Base-by-base conservation (phyloP, 306 rosid genomes). In the Quercus glauca region DNA sequence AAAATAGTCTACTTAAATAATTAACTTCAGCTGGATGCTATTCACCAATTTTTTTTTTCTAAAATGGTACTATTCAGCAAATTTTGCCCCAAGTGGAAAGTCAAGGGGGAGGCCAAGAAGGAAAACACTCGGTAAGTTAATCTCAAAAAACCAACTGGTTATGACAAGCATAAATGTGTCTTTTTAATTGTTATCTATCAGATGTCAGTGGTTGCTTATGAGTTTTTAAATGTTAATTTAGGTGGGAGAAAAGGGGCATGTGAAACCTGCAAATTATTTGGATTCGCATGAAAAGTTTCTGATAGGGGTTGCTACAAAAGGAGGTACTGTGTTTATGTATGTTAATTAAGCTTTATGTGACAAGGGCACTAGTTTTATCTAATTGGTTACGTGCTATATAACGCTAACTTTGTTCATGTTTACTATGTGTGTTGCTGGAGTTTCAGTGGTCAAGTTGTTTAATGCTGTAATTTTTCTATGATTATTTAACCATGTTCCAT, bases 241-340 rank as follows among this genome's bases (percentile, higher is more conserved):
- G 99, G 31, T 93, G 55, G 95, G 84, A 69, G 98, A 93, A 79
- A 90, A 89, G 85, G 99, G 99, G 37, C 98, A 96, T 82, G 91
- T 87, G 75, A 89, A 75, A 78, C 99, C 96, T 63, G 94, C 81
- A 37, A 83, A 73, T 9, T 89, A 80, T 80, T 81, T 94, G 89
- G 91, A 89, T 28, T 55, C 87, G 0, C 92, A 88, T 21, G 98
- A 91, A 49, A 93, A 88, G 85, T 91, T 96, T 85, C 87, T 96
- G 4, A 76, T 87, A 5, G 90, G 93, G 65, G 86, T 96, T 83
- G 96, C 99, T 41, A 93, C 99, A 12, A 93, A 92, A 90, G 99
- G 98, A 89, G 99, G 98, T 96, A 82, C 20, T 7, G 12, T 28
- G 14, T 45, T 64, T 51, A 45, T 41, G 12, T 41, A 20, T 75